phyloP scores from a whole-genome alignment of 768 basidiomycete genomes.

The Phaeolepiota aurea region DNA sequence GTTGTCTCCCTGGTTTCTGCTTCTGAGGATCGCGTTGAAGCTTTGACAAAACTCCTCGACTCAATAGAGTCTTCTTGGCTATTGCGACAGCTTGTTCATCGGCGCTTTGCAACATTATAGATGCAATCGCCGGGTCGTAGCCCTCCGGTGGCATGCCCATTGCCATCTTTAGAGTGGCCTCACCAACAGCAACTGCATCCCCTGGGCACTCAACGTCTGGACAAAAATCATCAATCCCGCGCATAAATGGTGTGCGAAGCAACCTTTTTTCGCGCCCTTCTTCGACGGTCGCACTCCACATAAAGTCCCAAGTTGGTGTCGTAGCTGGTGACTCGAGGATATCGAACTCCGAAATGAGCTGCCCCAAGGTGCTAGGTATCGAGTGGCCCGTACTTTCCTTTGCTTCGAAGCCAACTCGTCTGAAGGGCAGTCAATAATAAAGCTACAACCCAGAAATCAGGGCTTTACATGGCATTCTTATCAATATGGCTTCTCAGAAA shows the following conservation, averaged over 20 bases:
- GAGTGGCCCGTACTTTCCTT: slow-evolving; percentile 20
- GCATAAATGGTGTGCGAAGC: slow-evolving; percentile 46
- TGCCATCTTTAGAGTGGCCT: slow-evolving; percentile 75
- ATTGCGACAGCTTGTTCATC: slow-evolving; percentile 47
- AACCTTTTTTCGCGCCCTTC: slow-evolving; percentile 69
- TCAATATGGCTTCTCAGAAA: slow-evolving; percentile 78
- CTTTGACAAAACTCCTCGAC: slow-evolving; percentile 60
- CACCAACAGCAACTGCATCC: slow-evolving; percentile 46
- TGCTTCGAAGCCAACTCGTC: slow-evolving; percentile 56
- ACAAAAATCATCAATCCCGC: slow-evolving; percentile 30
- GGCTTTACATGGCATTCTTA: slow-evolving; percentile 81
- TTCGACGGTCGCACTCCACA: slow-evolving; percentile 66
- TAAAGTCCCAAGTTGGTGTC: slow-evolving; percentile 57
- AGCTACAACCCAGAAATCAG: slow-evolving; percentile 26
- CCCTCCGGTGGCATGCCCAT: slow-evolving; percentile 64
- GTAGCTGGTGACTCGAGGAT: slow-evolving; percentile 34
- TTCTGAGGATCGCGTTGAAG: slow-evolving; percentile 54
- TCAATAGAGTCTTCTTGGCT: slow-evolving; percentile 54
- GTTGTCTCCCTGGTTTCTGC: slow-evolving; percentile 59
- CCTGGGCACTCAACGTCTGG: slow-evolving; percentile 14
- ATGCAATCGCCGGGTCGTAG: slow-evolving; percentile 56
- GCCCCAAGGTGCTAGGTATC: slow-evolving; percentile 35
- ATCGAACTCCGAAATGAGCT: slow-evolving; percentile 38
- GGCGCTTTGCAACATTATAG: slow-evolving; percentile 43
- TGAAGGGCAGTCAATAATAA: slow-evolving; percentile 12